phyloP scores from a whole-genome alignment of 2,329 filamentous ascomycete species.

The Drechslera avenae region DNA sequence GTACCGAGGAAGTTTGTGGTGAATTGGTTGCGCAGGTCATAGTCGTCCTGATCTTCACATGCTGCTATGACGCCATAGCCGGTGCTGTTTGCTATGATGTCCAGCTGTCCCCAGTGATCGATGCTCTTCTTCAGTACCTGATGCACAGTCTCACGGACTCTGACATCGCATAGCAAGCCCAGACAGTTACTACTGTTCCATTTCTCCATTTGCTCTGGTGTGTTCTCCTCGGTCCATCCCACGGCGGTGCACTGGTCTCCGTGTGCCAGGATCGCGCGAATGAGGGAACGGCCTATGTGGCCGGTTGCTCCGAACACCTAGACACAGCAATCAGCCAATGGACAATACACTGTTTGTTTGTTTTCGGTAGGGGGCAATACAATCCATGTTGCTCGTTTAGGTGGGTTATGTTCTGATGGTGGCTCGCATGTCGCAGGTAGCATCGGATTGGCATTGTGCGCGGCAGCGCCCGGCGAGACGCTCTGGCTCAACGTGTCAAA shows the following conservation, averaged over 20 bases:
- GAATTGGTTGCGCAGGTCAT: slow-evolving; percentile 93
- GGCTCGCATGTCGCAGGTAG: slow-evolving; percentile 88
- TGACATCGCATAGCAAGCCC: slow-evolving; percentile 86
- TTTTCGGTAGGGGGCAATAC: slow-evolving; percentile 57
- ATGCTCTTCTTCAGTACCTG: slow-evolving; percentile 73
- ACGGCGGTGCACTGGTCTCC: slow-evolving; percentile 86
- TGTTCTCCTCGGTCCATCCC: slow-evolving; percentile 80
- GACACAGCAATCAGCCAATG: neutral
- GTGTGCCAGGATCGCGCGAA: slow-evolving; percentile 78
- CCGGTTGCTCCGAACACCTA: slow-evolving; percentile 93
- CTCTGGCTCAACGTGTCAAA: slow-evolving; percentile 44
- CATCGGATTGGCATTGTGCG: slow-evolving; percentile 54
- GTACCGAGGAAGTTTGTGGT: slow-evolving; percentile 98
- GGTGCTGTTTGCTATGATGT: slow-evolving; percentile 87
- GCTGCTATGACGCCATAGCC: slow-evolving; percentile 95
- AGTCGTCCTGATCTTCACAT: slow-evolving; percentile 95
- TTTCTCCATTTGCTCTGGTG: slow-evolving; percentile 70
- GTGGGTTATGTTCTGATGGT: slow-evolving; percentile 70
- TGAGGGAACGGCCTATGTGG: slow-evolving; percentile 90
- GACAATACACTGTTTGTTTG: neutral
- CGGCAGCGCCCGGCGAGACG: slow-evolving; percentile 45
- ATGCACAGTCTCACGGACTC: slow-evolving; percentile 77
- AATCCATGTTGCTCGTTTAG: slow-evolving; percentile 84
- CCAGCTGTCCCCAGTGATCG: slow-evolving; percentile 77
- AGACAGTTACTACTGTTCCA: slow-evolving; percentile 72